Evolutionary conservation across 495 filamentous ascomycete genomes (phyloP).

Genomic region (Aspergillus taichungensis): DNA sequence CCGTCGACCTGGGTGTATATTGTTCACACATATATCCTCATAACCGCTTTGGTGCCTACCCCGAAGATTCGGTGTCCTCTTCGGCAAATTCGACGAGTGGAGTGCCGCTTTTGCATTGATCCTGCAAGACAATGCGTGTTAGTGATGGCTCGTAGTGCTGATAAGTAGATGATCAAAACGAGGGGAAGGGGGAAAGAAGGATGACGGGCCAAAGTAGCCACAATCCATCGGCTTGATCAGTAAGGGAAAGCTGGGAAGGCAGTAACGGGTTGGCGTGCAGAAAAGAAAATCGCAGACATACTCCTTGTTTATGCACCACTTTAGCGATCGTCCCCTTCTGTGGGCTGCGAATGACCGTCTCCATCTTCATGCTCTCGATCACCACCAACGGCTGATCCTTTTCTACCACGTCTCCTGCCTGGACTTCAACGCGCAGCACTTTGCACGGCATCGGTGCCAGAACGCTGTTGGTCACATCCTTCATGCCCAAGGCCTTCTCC

Average conservation of each 20-base stretch:
- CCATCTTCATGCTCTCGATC: constrained; percentile 99
- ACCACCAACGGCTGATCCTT: constrained; percentile 88
- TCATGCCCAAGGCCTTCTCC: constrained; percentile 75
- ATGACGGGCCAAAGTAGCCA: constrained; percentile 1
- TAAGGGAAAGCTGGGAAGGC: constrained; percentile 2
- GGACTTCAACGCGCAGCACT: constrained; percentile 73
- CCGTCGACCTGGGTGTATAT: not conserved
- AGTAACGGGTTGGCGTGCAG: constrained; percentile 1
- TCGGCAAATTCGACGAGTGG: constrained; percentile 46
- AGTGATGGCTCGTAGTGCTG: constrained; percentile 9
- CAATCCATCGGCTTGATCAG: constrained; percentile 1
- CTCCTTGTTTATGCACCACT: constrained; percentile 79
- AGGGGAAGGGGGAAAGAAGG: not conserved
- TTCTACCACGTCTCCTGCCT: constrained; percentile 69
- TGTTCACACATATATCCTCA: not conserved
- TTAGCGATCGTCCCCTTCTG: constrained; percentile 70
- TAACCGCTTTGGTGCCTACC: not conserved
- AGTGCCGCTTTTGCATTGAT: constrained; percentile 51
- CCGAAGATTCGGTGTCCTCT: constrained; percentile 9
- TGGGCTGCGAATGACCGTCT: constrained; percentile 90
- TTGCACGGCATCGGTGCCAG: constrained; percentile 94
- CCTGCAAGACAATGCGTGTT: constrained; percentile 30
- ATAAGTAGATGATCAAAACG: not conserved
- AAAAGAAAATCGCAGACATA: constrained; percentile 43
- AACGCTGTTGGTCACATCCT: constrained; percentile 74